Percentiles rank a stretch among this genome's conserved stretches.
Evolutionary conservation across 1,284 basidiomycete species (phyloP).

Genomic region (Irpex sp.): DNA sequence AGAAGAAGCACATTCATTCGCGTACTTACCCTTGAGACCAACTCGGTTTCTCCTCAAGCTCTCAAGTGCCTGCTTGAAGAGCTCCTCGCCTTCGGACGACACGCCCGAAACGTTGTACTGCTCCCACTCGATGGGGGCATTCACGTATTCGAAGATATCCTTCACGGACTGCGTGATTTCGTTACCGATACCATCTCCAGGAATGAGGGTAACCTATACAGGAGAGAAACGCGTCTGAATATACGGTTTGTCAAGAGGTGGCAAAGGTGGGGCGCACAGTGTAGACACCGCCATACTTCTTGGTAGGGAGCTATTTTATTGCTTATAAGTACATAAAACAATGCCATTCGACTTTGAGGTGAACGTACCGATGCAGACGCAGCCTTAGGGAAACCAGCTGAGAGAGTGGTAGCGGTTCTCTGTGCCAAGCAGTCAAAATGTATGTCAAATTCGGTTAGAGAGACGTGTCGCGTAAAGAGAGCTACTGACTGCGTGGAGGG

Average conservation of each 20-base stretch:
- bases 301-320: constrained; percentile 67
- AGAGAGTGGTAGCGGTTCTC: constrained; percentile 74
- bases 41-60: constrained; percentile 95
- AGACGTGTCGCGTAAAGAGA: not conserved
- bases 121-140: constrained; percentile 99
- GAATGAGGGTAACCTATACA: constrained; percentile 83
- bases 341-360: not conserved
- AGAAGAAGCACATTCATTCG: not conserved
- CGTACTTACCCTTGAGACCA: constrained; percentile 87
- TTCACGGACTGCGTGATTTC: constrained; percentile 99
- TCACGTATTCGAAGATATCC: constrained; percentile 96
- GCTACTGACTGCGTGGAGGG: constrained; percentile 46
- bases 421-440: constrained; percentile 21
- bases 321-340: not conserved
- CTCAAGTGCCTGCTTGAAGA: constrained; percentile 98
- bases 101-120: constrained; percentile 98
- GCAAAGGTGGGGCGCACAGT: constrained; percentile 48
- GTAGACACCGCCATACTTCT: constrained; percentile 87
- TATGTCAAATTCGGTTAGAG: constrained; percentile 1
- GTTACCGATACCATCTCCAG: constrained; percentile 94
- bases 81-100: constrained; percentile 88
- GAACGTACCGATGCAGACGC: constrained; percentile 27
- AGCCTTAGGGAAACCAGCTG: constrained; percentile 75
- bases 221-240: constrained; percentile 11
- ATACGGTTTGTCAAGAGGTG: constrained; percentile 18